Base-by-base conservation (phyloP, 2,329 filamentous ascomycete genomes). In the Emericellopsis cladophorae region DNA sequence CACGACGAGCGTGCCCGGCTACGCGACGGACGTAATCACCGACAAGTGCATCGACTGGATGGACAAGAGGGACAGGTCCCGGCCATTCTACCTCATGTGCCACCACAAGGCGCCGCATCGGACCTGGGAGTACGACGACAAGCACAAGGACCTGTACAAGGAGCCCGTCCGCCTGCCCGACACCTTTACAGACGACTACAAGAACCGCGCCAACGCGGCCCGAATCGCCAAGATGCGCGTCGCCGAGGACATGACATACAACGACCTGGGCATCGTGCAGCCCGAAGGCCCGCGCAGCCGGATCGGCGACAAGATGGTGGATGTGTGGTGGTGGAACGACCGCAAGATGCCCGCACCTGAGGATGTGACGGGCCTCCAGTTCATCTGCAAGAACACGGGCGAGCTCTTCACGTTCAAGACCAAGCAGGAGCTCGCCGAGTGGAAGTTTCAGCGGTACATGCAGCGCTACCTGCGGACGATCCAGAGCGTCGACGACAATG, bases 361-460 rank as follows among this genome's bases (percentile, higher is more conserved):
- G n/a, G n/a, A n/a, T n/a, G n/a, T n/a, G n/a, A n/a, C n/a, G n/a
- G n/a, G n/a, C n/a, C n/a, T n/a, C n/a, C n/a, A n/a, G n/a, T n/a
- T n/a, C n/a, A n/a, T 70, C 21, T 64, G 68, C 51, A 65, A 67
- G 40, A 62, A 70, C 14, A 59, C 60, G 5, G 56, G n/a, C n/a
- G n/a, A n/a, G n/a, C n/a, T 63, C 1, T 74, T 70, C 48, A 66
- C 57, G 0, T 74, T 73, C 49, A 47, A 54, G 12, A 60, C 51
- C 0, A 35, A 47, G 6, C 47, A 52, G 2, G 66, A 72, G 42
- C 58, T 74, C 1, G 59, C 64, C 9, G 60, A 70, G 40, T 75
- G 71, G 59, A 75, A 74, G 50, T 75, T 66, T 46, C 70, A 74
- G 52, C 60, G 71, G 3, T 75, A 74, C 47, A 71, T 74, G 68